Percentiles rank a stretch among this genome's conserved stretches.
phyloP scores from a whole-genome alignment of 257 asterid genomes.

The Solanum virginianum region DNA sequence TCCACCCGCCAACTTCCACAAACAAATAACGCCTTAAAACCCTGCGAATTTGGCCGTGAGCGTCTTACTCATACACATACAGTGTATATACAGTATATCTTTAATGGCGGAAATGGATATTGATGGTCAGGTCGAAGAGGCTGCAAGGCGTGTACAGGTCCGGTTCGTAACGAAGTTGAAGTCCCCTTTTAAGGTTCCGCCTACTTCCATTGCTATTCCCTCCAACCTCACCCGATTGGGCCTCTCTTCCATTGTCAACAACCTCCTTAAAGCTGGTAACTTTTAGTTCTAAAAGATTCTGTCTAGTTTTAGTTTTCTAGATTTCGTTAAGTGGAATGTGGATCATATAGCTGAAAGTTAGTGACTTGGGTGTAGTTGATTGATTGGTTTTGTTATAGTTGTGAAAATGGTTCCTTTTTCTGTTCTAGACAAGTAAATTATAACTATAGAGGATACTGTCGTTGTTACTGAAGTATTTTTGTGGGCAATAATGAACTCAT shows the following conservation, averaged over 20 bases:
- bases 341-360: not conserved
- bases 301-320: not conserved
- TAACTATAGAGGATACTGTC: not conserved
- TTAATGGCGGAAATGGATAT: slow-evolving; percentile 23
- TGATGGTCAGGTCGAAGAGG: slow-evolving; percentile 32
- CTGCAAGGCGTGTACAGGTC: slow-evolving; percentile 53
- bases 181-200: slow-evolving; percentile 36
- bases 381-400: not conserved
- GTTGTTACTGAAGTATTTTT: not conserved
- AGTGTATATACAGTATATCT: not conserved
- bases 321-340: not conserved
- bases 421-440: not conserved
- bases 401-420: not conserved
- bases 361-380: not conserved
- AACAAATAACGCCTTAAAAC: not conserved
- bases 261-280: slow-evolving; percentile 49
- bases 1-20: not conserved
- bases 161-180: slow-evolving; percentile 66
- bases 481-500: not conserved
- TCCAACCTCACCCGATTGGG: slow-evolving; percentile 61
- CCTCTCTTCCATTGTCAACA: slow-evolving; percentile 59
- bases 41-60: not conserved
- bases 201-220: slow-evolving; percentile 60
- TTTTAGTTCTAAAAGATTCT: not conserved
- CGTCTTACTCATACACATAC: not conserved